Conservation (phyloP, 148 eudicot species). For the Chenopodium suecicum region DNA sequence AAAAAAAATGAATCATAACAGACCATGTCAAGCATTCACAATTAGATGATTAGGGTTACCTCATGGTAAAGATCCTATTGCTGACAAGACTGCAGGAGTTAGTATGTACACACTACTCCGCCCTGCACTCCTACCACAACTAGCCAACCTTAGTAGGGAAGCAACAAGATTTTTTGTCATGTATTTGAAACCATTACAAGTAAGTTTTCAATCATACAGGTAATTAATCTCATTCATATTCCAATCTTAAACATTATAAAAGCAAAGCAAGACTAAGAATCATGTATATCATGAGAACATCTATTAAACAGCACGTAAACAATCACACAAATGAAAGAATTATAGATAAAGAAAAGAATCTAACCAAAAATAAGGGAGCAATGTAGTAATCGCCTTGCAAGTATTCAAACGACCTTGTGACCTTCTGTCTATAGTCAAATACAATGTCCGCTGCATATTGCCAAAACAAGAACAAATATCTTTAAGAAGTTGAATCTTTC, state of each 20-base stretch:
- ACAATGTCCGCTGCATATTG: slow-evolving; percentile 86
- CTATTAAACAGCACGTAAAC: background rate
- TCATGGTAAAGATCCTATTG: background rate
- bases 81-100: background rate
- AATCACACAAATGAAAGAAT: background rate
- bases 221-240: background rate
- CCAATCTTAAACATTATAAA: background rate
- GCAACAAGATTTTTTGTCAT: background rate
- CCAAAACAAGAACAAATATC: background rate
- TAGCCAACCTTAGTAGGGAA: background rate
- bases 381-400: slow-evolving; percentile 97
- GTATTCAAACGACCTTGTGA: slow-evolving; percentile 83
- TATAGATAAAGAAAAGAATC: slow-evolving; percentile 2
- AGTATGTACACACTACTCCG: background rate
- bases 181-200: background rate
- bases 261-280: background rate
- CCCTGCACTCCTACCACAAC: background rate
- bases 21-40: background rate
- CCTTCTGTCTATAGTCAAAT: slow-evolving; percentile 95
- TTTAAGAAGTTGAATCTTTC: background rate
- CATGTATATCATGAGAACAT: background rate
- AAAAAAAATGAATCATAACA: too few species aligned
- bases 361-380: slow-evolving; percentile 88
- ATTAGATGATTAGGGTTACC: background rate
- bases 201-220: background rate